Conservation (phyloP, 2,329 filamentous ascomycete species). For the Cyanodermella asteris region DNA sequence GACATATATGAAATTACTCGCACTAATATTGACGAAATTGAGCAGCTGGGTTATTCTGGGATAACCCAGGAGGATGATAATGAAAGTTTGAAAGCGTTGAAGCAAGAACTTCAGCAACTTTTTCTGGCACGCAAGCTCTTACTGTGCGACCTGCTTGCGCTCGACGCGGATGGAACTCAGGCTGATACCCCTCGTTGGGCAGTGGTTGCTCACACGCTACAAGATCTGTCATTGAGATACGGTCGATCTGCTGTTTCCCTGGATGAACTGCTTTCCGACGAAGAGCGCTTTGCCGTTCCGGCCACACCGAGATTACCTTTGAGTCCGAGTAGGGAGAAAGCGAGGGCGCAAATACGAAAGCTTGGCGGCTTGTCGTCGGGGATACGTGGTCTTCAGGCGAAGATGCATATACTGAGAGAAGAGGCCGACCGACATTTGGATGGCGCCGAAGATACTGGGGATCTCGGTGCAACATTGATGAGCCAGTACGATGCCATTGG, state of each 20-base stretch:
- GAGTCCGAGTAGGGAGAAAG: slow-evolving; percentile 58
- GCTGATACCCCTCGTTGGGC: slow-evolving; percentile 62
- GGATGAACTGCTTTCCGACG: slow-evolving; percentile 49
- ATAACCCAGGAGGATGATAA: slow-evolving; percentile 55
- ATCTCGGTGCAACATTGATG: slow-evolving; percentile 60
- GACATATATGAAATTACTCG: slow-evolving; percentile 69
- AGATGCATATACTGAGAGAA: slow-evolving; percentile 76
- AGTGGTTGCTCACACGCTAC: slow-evolving; percentile 53
- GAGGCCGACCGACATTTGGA: slow-evolving; percentile 66
- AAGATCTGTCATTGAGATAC: slow-evolving; percentile 39
- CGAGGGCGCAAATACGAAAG: slow-evolving; percentile 71
- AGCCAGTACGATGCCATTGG: slow-evolving; percentile 90
- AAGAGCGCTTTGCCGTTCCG: slow-evolving; percentile 43
- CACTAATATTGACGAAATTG: slow-evolving; percentile 29
- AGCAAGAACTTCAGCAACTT: slow-evolving; percentile 59
- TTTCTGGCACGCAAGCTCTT: slow-evolving; percentile 66
- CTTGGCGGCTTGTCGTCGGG: slow-evolving; percentile 74
- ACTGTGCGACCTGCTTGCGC: slow-evolving; percentile 67
- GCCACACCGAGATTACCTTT: slow-evolving; percentile 37
- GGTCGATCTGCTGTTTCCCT: slow-evolving; percentile 42
- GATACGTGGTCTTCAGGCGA: slow-evolving; percentile 80
- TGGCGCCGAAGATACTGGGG: slow-evolving; percentile 41
- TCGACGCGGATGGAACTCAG: slow-evolving; percentile 61
- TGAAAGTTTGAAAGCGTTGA: slow-evolving; percentile 59
- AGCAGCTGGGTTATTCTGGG: no score